phyloP scores from a whole-genome alignment of 2,329 filamentous ascomycete genomes.

The Aspergillus felis region DNA sequence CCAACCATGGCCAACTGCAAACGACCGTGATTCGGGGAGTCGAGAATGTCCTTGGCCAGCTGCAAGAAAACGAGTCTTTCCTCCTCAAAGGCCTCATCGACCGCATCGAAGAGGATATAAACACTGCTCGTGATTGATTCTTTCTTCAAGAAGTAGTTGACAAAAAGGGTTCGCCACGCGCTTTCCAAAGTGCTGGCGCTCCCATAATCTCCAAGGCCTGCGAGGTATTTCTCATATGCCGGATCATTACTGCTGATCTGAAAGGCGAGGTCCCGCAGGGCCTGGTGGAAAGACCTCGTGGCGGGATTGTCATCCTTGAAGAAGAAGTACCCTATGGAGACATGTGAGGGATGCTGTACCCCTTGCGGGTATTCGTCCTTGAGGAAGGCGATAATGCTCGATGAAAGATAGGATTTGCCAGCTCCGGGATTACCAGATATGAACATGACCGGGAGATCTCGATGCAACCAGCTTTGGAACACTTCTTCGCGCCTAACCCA shows the following conservation, averaged over 20 bases:
- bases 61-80: slow-evolving; percentile 39
- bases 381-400: slow-evolving; percentile 41
- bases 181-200: slow-evolving; percentile 45
- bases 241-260: slow-evolving; percentile 47
- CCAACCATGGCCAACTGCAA: slow-evolving; percentile 37
- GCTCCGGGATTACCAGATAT: slow-evolving; percentile 44
- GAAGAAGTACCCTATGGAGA: slow-evolving; percentile 46
- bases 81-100: slow-evolving; percentile 43
- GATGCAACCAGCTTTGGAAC: slow-evolving; percentile 38
- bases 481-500: slow-evolving; percentile 44
- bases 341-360: slow-evolving; percentile 9
- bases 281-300: slow-evolving; percentile 44
- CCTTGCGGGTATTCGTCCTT: slow-evolving; percentile 30
- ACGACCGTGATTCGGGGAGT: slow-evolving; percentile 13
- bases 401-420: slow-evolving; percentile 47
- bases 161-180: slow-evolving; percentile 42
- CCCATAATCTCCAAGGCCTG: slow-evolving; percentile 33
- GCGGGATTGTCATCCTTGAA: slow-evolving; percentile 48
- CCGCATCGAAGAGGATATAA: slow-evolving; percentile 47
- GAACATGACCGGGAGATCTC: slow-evolving; percentile 42
- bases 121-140: slow-evolving; percentile 27
- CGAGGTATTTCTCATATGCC: slow-evolving; percentile 43
- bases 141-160: slow-evolving; percentile 37
- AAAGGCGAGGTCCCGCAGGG: slow-evolving; percentile 46
- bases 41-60: slow-evolving; percentile 29